Conservation (phyloP, 768 basidiomycete species). For the Candolleomyces aberdarensis region DNA sequence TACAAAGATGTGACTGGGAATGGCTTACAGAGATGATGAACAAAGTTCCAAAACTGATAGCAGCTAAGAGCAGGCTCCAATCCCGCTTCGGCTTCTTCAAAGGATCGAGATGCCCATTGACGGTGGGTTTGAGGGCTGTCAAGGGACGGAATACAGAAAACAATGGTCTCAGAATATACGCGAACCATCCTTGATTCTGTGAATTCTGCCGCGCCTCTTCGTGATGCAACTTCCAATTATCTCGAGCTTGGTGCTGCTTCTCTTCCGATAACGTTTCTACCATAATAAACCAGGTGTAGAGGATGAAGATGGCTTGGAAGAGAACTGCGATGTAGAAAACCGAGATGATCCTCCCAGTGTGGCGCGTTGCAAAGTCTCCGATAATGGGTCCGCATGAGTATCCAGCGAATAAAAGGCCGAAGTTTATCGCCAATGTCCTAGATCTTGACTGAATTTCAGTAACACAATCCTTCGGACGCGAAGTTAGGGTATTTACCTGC, state of each 20-base stretch:
- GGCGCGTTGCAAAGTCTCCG: constrained; percentile 59
- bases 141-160: constrained; percentile 70
- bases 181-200: not conserved
- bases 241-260: constrained; percentile 40
- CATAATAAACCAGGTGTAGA: constrained; percentile 56
- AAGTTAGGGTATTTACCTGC: constrained; percentile 38
- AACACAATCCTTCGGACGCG: not conserved
- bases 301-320: constrained; percentile 45
- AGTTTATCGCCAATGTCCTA: constrained; percentile 56
- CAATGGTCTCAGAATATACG: constrained; percentile 46
- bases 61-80: constrained; percentile 63
- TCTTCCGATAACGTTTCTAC: constrained; percentile 72
- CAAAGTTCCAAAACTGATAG: constrained; percentile 46
- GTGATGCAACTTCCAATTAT: constrained; percentile 25
- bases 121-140: constrained; percentile 52
- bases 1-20: not conserved
- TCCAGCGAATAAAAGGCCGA: constrained; percentile 69
- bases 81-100: constrained; percentile 43
- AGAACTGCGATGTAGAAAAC: constrained; percentile 67
- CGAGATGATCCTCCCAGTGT: constrained; percentile 50
- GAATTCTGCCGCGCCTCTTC: constrained; percentile 22
- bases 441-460: constrained; percentile 40
- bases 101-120: constrained; percentile 25
- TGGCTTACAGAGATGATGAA: constrained; percentile 44
- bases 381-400: constrained; percentile 73